Evolutionary conservation across 441 rosid genomes (phyloP).

Genomic region (Gossypium trilobum): DNA sequence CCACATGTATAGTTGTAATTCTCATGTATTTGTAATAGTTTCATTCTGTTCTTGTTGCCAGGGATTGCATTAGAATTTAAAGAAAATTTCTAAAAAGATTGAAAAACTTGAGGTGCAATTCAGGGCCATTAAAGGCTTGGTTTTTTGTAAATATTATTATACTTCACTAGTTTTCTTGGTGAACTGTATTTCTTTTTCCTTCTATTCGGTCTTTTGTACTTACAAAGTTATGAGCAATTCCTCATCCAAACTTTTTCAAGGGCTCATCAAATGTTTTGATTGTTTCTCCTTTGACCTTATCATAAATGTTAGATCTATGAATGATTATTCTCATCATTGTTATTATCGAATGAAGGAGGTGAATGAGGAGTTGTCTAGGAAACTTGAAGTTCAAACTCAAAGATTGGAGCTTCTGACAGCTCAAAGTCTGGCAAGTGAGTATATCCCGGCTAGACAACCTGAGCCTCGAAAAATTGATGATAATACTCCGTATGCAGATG

Average conservation of each 20-base stretch:
- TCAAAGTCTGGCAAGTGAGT: slow-evolving; percentile 58
- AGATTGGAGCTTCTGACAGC: slow-evolving; percentile 89
- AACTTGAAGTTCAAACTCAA: slow-evolving; percentile 86
- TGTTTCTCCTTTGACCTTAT: not conserved
- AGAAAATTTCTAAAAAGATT: not conserved
- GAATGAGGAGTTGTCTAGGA: slow-evolving; percentile 71
- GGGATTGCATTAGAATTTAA: not conserved
- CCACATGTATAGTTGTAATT: not conserved
- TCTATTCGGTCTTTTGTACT: not conserved
- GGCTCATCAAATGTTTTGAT: not conserved
- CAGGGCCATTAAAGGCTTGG: not conserved
- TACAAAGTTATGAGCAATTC: not conserved
- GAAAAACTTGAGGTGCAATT: not conserved
- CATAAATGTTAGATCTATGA: not conserved
- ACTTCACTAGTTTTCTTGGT: not conserved
- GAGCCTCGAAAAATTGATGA: slow-evolving; percentile 47
- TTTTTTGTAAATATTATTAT: not conserved
- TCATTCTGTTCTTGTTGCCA: not conserved
- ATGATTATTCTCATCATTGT: not conserved
- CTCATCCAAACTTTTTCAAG: not conserved
- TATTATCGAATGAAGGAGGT: slow-evolving; percentile 46
- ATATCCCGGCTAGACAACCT: slow-evolving; percentile 38
- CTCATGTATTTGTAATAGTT: not conserved
- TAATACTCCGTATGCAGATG: slow-evolving; percentile 68
- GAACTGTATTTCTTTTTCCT: not conserved